Percentiles rank a stretch among this genome's conserved stretches.
These are phyloP conservation scores for Trypanosomatidae sp. DNA, from an alignment of 208 protist species.

Conservation along the genomic window DNA sequence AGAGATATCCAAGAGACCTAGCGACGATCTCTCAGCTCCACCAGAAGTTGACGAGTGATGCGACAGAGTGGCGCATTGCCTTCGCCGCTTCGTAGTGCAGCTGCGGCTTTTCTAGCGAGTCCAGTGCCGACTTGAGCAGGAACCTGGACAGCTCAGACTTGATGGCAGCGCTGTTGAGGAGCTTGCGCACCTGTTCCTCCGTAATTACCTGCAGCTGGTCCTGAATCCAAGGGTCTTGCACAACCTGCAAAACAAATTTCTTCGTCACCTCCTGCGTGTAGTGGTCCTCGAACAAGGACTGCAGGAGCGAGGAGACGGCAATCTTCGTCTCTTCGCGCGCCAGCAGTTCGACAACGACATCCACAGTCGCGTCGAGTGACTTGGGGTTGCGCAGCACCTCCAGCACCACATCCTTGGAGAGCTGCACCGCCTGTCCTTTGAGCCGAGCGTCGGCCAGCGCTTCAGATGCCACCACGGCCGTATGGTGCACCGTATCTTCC, in stretches of 20 bases:
- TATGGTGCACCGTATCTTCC: constrained; percentile 91
- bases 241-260: constrained; percentile 85
- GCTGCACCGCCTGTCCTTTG: constrained; percentile 59
- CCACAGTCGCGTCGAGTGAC: constrained; percentile 62
- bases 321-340: constrained; percentile 76
- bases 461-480: constrained; percentile 82
- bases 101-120: constrained; percentile 53
- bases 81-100: constrained; percentile 64
- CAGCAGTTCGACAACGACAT: constrained; percentile 66
- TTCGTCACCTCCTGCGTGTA: constrained; percentile 92
- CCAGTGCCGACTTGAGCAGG: constrained; percentile 50
- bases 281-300: constrained; percentile 87
- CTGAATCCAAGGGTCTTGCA: constrained; percentile 84
- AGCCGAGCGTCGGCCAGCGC: constrained; percentile 71
- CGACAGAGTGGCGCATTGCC: constrained; percentile 51
- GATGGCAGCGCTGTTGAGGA: constrained; percentile 59
- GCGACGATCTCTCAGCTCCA: constrained; percentile 10
- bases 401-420: constrained; percentile 84
- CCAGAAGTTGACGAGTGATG: constrained; percentile 54
- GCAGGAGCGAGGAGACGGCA: constrained; percentile 79
- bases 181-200: constrained; percentile 63
- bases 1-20: neutral
- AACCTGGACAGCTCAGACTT: constrained; percentile 58
- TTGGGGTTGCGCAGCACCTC: constrained; percentile 70
- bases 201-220: constrained; percentile 82